Conservation (phyloP, 2,329 filamentous ascomycete species). For the Clonostachys byssicola region DNA sequence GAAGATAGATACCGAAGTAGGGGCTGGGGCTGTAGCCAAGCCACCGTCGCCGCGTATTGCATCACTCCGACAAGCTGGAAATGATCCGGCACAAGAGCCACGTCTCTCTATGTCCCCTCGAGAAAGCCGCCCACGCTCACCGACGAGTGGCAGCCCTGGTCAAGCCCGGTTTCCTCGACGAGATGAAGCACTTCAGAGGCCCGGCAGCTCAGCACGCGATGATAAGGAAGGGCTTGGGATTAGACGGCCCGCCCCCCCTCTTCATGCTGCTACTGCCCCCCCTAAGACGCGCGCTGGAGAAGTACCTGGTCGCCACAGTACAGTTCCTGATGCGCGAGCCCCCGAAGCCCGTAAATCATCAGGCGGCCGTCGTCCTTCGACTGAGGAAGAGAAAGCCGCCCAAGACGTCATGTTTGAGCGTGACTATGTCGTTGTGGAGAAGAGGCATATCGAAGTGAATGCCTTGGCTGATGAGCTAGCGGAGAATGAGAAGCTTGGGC, state of each 20-base stretch:
- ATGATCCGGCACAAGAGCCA: neutral
- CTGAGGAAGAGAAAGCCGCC: constrained; percentile 67
- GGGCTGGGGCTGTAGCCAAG: constrained; percentile 24
- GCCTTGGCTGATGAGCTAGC: constrained; percentile 94
- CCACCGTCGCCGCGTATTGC: constrained; percentile 17
- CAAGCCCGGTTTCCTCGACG: constrained; percentile 7
- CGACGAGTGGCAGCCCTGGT: neutral
- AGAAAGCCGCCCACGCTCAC: neutral
- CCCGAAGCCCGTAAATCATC: constrained; percentile 6
- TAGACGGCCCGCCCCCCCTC: constrained; percentile 33
- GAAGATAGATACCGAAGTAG: constrained; percentile 9
- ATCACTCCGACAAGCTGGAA: neutral
- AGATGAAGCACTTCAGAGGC: constrained; percentile 8
- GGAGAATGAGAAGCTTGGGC: constrained; percentile 64
- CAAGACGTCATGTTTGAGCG: constrained; percentile 88
- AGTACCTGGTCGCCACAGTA: constrained; percentile 6
- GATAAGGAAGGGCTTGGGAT: constrained; percentile 46
- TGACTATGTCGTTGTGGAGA: constrained; percentile 95
- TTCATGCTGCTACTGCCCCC: constrained; percentile 45
- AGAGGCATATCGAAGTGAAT: constrained; percentile 92
- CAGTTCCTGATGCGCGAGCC: neutral
- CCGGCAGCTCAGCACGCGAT: constrained; percentile 40
- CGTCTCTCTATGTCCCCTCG: neutral
- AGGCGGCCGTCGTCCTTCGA: constrained; percentile 20
- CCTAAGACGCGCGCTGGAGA: constrained; percentile 26